Base-by-base conservation (phyloP, 2,329 filamentous ascomycete genomes). In the Didymosphaeria variabile region DNA sequence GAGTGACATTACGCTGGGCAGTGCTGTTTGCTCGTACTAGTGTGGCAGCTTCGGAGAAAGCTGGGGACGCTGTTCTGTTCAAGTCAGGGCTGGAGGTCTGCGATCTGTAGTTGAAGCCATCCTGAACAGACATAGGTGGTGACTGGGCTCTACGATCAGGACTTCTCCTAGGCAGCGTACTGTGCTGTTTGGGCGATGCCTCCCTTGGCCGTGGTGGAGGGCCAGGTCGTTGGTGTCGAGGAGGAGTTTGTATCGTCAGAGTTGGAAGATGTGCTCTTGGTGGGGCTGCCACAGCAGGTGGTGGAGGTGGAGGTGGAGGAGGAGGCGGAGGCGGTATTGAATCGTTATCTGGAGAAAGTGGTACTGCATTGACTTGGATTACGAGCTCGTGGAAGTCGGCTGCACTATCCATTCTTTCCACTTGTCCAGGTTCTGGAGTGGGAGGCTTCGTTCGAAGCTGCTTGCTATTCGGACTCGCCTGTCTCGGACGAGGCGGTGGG, bases 311-410 rank as follows among this genome's bases (percentile, higher is more conserved):
- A 29, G 51, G 50, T 3, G 55, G 49, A 29, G 59, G 38, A 2
- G 59, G 38, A 23, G 58, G 55, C 8, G 60, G 67, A 32, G 68
- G 61, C 44, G 68, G 65, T 60, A 71, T 67, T 53, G 67, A 62
- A 38, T 55, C 38, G 38, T 63, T 70, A n/a, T 73, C 68, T 13
- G 74, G 71, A 10, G 76, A 76, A 9, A 74, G 70, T 45, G 74
- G 73, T n/a, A 72, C 71, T 21, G 77, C 76, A 55, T 78, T 76
- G 70, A 79, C 75, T 57, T 79, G 76, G 19, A 79, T 73, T 50
- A 79, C 66, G 49, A 79, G 73, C 57, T 79, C 76, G 57, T 79
- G 77, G 51, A 79, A 77, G 65, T 79, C 76, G 40, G 65, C 60
- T 55, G 71, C 68, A 61, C 71, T 73, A 29, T 77, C 72, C 63